Base-by-base conservation (phyloP, 2,329 filamentous ascomycete species). In the Diaporthe sp. region DNA sequence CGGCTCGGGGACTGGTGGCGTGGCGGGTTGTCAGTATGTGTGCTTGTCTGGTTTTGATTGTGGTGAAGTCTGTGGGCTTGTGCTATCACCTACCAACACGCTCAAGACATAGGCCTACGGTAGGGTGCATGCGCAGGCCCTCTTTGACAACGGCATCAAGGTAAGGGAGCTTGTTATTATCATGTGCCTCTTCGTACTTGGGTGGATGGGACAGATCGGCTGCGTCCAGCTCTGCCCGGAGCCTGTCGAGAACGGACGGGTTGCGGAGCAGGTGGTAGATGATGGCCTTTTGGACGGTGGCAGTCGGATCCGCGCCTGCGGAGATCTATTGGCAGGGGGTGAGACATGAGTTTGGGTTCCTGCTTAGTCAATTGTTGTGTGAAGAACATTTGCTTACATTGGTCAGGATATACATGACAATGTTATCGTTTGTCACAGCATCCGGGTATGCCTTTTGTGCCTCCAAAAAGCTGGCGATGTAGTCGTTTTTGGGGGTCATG, bases 101-200 rank as follows among this genome's bases (percentile, higher is more conserved):
- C 73, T 81, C 80, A 19, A 80, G 73, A 3, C 74, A 65, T 59
- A 79, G 73, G 19, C 70, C 73, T 0, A 84, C 82, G 1, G 83
- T 84, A 12, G 84, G 85, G n/a, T 84, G 84, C 6, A 88, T 69
- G 5, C 87, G 83, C 9, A 88, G 75, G 0, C 82, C 78, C 76
- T 87, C 85, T 46, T 80, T 78, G 17, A 86, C 81, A 15, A 83
- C 76, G 1, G 84, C 85, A 6, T 82, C 81, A 17, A 88, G 80
- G 72, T 83, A 86, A 1, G 82, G 81, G 19, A 86, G 78, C 12
- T 22, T 42, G 6, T 59, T 73, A 13, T 46, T 68, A 5, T 58
- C 61, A 13, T 25, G 12, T 34, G 59, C 65, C 37, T 73, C 59
- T 15, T 61, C 72, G 6, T 53, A 53, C n/a, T 53, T 53, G n/a